These are phyloP conservation scores for Ramularia collo-cygni DNA, from an alignment of 2,329 filamentous ascomycete species.

Conservation along the genomic window DNA sequence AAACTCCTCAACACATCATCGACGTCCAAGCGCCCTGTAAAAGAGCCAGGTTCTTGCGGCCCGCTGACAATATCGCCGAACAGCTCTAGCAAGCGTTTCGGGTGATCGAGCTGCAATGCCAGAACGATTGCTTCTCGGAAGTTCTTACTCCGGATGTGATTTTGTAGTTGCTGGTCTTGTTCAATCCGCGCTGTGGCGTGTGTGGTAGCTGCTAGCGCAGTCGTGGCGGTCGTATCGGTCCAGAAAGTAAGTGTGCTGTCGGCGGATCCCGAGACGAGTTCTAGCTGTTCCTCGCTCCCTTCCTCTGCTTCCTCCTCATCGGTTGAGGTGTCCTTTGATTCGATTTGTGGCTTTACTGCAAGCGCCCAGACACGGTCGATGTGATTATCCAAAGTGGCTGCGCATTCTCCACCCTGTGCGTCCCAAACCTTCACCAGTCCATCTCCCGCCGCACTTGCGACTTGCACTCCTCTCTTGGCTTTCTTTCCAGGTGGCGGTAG, in stretches of 20 bases:
- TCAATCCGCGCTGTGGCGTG: conserved; percentile 76
- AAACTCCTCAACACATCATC: conserved; percentile 76
- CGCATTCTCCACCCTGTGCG: conserved; percentile 72
- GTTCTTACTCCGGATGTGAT: conserved; percentile 79
- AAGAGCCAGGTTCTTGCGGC: conserved; percentile 55
- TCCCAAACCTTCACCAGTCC: conserved; percentile 97
- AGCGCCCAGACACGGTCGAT: conserved; percentile 93
- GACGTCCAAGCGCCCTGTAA: conserved; percentile 60
- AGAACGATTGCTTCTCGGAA: conserved; percentile 91
- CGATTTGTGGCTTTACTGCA: conserved; percentile 54
- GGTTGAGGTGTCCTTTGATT: conserved; percentile 10
- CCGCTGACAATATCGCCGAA: conserved; percentile 73
- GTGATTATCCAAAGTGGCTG: conserved; percentile 91
- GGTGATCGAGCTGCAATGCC: conserved; percentile 89
- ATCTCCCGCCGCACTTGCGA: conserved; percentile 86
- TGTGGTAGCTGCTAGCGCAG: conserved; percentile 64
- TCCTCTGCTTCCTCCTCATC: conserved; percentile 23
- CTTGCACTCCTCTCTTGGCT: conserved; percentile 53
- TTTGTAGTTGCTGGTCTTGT: conserved; percentile 89
- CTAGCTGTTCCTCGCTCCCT: conserved; percentile 41
- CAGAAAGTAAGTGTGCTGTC: conserved; percentile 94
- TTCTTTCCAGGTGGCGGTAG: conserved; percentile 47
- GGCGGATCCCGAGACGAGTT: conserved; percentile 81
- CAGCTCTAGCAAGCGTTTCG: conserved; percentile 73
- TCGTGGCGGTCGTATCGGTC: conserved; percentile 81